phyloP scores from a whole-genome alignment of 805 yeast genomes.

The Candida silvicultrix region DNA sequence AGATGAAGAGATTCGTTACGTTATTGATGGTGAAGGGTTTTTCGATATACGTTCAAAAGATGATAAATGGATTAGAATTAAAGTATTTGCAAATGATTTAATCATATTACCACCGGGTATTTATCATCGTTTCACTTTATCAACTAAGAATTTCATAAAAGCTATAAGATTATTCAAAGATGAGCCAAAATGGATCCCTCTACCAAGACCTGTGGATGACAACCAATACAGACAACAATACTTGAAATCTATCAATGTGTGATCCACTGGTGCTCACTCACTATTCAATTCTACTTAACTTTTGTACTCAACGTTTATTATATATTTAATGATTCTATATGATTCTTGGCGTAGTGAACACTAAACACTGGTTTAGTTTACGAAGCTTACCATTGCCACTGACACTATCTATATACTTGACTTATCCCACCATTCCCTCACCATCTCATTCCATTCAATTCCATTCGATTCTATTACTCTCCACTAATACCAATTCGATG shows the following conservation, averaged over 20 bases:
- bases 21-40: conserved; percentile 84
- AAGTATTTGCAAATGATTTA: conserved; percentile 56
- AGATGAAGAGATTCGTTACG: conserved; percentile 93
- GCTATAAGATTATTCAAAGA: conserved; percentile 86
- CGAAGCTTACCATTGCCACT: too few relatives aligned
- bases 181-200: conserved; percentile 95
- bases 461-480: too few relatives aligned
- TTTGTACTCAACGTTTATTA: too few relatives aligned
- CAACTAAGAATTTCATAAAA: conserved; percentile 53
- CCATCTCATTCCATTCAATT: too few relatives aligned
- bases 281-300: too few relatives aligned
- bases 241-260: conserved; percentile 16
- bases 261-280: background rate
- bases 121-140: conserved; percentile 85
- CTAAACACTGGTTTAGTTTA: too few relatives aligned
- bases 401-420: too few relatives aligned
- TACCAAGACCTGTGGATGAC: conserved; percentile 57
- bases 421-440: too few relatives aligned
- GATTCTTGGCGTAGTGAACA: too few relatives aligned
- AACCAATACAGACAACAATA: conserved; percentile 42
- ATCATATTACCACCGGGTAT: conserved; percentile 85
- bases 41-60: conserved; percentile 74
- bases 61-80: conserved; percentile 72
- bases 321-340: too few relatives aligned
- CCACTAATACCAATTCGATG: background rate